Evolutionary conservation across 257 asterid genomes (phyloP), one percentile per base, ranked within the genome.

Genomic region (Plantago elongata): DNA sequence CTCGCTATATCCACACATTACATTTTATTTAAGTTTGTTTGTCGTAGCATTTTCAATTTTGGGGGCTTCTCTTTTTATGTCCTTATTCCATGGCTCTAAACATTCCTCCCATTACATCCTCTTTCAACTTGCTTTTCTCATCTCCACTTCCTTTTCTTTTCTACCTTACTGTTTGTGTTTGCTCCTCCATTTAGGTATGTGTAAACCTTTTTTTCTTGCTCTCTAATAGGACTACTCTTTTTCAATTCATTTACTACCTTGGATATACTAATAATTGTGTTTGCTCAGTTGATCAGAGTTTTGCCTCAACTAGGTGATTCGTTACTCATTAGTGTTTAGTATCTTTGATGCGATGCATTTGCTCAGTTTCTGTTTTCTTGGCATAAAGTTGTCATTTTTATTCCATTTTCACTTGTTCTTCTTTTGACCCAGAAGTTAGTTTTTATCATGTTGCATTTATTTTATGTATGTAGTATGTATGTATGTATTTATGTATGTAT

Each of bases 81-180:
- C 13, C 34, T 65, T 34, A 60, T 73, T 68, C 70, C 64, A 64
- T 75, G 87, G 80, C 78, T 66, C 75, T 51, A 73, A 63, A 70
- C 64, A 46, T 34, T 8, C 66, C 76, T 50, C 16, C 11, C 54
- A 17, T 50, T 68, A 30, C 38, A 15, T 13, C 46, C 5, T 60
- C 65, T 72, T 64, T 51, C 71, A 17, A 27, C 45, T 49, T 66
- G 37, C 55, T 58, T 61, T 54, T 44, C 63, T 22, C 15, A 50
- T 9, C 54, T 62, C 30, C 50, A 47, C 48, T 13, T 65, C 60
- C 13, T 37, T 4, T 16, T 59, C 16, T 59, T 43, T 38, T 58
- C 14, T n/a, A 16, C 46, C 37, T 59, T 42, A 13, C 70, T 34
- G 7, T n/a, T n/a, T n/a, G n/a, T n/a, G n/a, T n/a, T 59, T 40